phyloP scores from a whole-genome alignment of 139 green algal genomes.

The Closterium sp. region DNA sequence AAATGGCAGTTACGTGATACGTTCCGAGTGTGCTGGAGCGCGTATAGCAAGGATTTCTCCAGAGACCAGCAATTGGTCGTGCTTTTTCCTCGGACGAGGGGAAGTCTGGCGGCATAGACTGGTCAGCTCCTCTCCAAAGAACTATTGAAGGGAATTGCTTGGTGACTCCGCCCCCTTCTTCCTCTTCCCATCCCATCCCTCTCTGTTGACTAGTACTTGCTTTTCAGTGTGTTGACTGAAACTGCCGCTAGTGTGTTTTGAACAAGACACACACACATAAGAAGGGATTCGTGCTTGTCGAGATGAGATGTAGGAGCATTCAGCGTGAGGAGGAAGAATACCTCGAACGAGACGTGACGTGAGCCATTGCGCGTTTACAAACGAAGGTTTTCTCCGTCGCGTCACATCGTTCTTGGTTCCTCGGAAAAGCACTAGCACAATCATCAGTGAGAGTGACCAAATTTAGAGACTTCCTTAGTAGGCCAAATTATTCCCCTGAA shows the following conservation, averaged over 20 bases:
- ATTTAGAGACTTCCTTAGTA: neutral
- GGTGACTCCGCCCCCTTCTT: too few species aligned
- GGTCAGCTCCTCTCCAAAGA: too few species aligned
- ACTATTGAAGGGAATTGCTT: too few species aligned
- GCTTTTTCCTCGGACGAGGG: neutral
- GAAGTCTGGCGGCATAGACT: neutral
- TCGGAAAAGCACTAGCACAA: neutral
- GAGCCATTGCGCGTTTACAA: neutral
- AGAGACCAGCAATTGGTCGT: neutral
- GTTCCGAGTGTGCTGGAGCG: neutral
- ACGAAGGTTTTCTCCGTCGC: neutral
- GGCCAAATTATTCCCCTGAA: neutral
- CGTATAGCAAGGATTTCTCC: neutral
- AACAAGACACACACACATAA: neutral
- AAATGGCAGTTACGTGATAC: too few species aligned
- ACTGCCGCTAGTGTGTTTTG: neutral
- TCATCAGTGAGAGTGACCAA: neutral
- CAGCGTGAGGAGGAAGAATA: too few species aligned
- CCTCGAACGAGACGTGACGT: neutral
- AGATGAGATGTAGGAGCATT: too few species aligned
- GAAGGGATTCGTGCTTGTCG: neutral
- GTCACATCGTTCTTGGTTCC: neutral
- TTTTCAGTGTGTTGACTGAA: neutral
- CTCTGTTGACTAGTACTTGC: neutral
- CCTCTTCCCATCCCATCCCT: too few species aligned